Percentiles rank a stretch among this genome's conserved stretches.
phyloP scores from a whole-genome alignment of 2,329 filamentous ascomycete genomes.

The Graphilbum fragrans region DNA sequence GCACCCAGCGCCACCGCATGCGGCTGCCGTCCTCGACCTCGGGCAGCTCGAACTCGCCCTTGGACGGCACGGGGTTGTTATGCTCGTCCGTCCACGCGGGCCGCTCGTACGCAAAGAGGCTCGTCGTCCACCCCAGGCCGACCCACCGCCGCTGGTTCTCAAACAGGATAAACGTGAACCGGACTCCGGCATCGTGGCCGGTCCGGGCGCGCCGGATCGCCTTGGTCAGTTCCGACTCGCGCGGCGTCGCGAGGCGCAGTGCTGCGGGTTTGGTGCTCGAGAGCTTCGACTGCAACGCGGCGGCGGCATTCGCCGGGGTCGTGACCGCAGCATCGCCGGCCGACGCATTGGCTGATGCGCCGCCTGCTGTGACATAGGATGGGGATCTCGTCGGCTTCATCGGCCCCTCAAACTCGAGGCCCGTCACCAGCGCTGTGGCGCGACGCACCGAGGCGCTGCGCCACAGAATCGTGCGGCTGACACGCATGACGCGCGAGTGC shows the following conservation, averaged over 20 bases:
- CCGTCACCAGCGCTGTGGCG: constrained; percentile 62
- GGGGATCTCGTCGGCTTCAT: constrained; percentile 16
- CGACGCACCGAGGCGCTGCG: constrained; percentile 65
- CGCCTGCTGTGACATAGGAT: constrained; percentile 14
- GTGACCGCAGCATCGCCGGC: constrained; percentile 2
- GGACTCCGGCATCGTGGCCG: constrained; percentile 61
- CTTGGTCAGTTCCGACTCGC: constrained; percentile 34
- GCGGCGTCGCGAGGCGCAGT: constrained; percentile 19
- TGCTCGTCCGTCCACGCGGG: constrained; percentile 94
- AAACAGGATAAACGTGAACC: constrained; percentile 92
- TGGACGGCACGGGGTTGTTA: constrained; percentile 64
- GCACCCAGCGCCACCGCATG: constrained; percentile 63
- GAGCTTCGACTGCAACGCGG: constrained; percentile 10
- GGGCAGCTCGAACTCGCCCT: constrained; percentile 54
- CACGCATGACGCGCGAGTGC: constrained; percentile 78
- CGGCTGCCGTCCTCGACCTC: constrained; percentile 47
- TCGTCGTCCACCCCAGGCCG: constrained; percentile 88
- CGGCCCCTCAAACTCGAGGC: constrained; percentile 56
- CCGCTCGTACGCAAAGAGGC: constrained; percentile 80
- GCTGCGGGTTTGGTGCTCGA: constrained; percentile 11
- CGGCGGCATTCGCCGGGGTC: constrained; percentile 2
- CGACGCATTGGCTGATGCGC: constrained; percentile 6
- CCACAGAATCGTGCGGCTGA: constrained; percentile 83
- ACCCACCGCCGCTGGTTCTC: constrained; percentile 96
- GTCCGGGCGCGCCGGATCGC: constrained; percentile 22